Conservation (phyloP, 2,329 filamentous ascomycete genomes). For the Sporothrix pseudoabietina region DNA sequence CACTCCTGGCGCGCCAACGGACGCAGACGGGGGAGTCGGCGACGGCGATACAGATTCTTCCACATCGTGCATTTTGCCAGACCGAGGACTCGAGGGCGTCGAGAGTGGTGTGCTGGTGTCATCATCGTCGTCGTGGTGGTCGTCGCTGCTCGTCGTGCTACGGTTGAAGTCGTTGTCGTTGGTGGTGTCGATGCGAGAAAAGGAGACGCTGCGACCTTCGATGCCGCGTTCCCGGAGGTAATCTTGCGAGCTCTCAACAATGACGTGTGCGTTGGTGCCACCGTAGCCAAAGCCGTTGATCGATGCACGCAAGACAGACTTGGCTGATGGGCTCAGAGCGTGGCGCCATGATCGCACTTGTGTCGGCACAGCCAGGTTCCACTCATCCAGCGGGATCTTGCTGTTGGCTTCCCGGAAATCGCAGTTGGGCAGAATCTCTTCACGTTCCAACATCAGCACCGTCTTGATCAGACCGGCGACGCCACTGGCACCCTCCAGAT, state of each 20-base stretch:
- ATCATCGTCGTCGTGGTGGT: constrained; percentile 5
- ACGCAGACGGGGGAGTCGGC: not conserved
- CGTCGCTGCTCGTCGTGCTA: not conserved
- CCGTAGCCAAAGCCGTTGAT: constrained; percentile 53
- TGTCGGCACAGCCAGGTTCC: constrained; percentile 43
- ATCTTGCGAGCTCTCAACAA: constrained; percentile 43
- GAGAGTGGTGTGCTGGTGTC: not conserved
- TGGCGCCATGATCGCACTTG: constrained; percentile 42
- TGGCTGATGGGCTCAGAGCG: not conserved
- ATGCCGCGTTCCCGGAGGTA: constrained; percentile 21
- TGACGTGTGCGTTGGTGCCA: constrained; percentile 38
- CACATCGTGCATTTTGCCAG: not conserved
- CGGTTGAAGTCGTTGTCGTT: not conserved
- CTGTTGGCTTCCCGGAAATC: constrained; percentile 51
- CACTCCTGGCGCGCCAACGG: not conserved
- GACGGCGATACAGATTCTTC: not conserved
- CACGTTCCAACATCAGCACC: constrained; percentile 45
- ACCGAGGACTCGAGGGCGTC: not conserved
- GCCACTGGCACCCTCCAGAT: constrained; percentile 52
- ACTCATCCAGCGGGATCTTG: constrained; percentile 49
- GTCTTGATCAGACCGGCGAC: constrained; percentile 50
- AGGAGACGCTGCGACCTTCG: not conserved
- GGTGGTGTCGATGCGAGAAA: not conserved
- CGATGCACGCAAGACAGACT: constrained; percentile 39
- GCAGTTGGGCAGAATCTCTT: constrained; percentile 43